Percentiles rank a stretch among this genome's conserved stretches.
Conservation (phyloP, 768 basidiomycete genomes). For the Amanita subjunquillea region DNA sequence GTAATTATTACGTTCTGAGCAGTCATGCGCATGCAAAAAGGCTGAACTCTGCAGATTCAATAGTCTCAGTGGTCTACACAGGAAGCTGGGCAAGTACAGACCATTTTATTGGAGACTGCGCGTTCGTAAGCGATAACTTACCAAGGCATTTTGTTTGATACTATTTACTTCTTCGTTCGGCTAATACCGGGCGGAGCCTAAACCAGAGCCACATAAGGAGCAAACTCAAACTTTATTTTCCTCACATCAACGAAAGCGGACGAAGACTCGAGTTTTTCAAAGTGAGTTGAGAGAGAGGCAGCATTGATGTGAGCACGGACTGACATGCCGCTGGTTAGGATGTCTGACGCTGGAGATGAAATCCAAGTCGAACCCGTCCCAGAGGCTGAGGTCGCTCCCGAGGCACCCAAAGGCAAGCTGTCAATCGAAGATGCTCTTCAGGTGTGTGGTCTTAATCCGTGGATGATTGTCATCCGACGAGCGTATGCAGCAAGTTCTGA, state of each 20-base stretch:
- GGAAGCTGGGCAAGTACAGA: constrained; percentile 10
- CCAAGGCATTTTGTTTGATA: no score
- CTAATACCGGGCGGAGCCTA: constrained; percentile 41
- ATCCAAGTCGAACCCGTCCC: constrained; percentile 67
- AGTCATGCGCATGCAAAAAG: constrained; percentile 63
- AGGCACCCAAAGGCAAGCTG: constrained; percentile 92
- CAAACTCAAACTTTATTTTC: constrained; percentile 37
- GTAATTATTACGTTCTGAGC: constrained; percentile 57
- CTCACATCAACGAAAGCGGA: constrained; percentile 92
- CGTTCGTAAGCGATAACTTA: neutral
- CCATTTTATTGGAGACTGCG: constrained; percentile 16
- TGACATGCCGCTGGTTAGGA: constrained; percentile 28
- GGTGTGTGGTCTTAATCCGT: constrained; percentile 28
- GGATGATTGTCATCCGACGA: neutral
- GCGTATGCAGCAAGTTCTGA: constrained; percentile 81
- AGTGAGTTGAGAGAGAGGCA: constrained; percentile 11
- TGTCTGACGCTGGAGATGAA: constrained; percentile 99
- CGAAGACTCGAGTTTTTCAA: constrained; percentile 50
- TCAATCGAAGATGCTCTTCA: constrained; percentile 92
- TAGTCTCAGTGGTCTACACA: neutral
- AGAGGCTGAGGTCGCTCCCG: constrained; percentile 74
- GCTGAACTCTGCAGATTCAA: constrained; percentile 46
- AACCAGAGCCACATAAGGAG: constrained; percentile 25
- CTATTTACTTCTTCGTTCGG: constrained; percentile 17
- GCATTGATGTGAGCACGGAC: neutral